These are phyloP conservation scores for Glomus cerebriforme DNA, from an alignment of 192 early-diverging fungal species.

Conservation along the genomic window DNA sequence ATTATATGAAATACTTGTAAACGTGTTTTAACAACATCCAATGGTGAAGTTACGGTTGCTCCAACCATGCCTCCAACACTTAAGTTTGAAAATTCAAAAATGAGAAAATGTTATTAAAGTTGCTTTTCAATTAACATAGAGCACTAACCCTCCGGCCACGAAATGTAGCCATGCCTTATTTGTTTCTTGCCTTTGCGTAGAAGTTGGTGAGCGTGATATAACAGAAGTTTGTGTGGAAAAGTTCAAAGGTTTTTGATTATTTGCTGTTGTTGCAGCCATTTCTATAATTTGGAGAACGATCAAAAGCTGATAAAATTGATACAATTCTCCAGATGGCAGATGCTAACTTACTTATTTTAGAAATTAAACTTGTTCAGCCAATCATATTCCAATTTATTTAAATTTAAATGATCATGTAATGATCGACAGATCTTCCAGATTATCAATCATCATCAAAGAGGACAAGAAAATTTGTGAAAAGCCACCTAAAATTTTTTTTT, in stretches of 20 bases:
- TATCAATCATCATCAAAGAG: too few species aligned
- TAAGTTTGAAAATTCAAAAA: slow-evolving; percentile 12
- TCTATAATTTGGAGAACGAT: too few species aligned
- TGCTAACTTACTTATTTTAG: too few species aligned
- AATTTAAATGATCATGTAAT: too few species aligned
- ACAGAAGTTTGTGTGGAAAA: background rate
- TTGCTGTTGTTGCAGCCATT: too few species aligned
- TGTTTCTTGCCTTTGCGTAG: background rate
- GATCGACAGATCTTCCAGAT: too few species aligned
- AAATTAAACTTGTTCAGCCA: too few species aligned
- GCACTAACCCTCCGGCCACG: slow-evolving; percentile 65
- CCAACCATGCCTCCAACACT: slow-evolving; percentile 78
- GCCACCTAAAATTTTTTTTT: too few species aligned
- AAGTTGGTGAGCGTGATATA: background rate
- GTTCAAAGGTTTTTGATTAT: background rate
- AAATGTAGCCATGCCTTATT: slow-evolving; percentile 55
- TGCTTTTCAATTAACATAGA: background rate
- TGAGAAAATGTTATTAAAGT: background rate
- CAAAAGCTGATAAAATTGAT: too few species aligned
- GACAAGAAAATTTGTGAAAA: too few species aligned
- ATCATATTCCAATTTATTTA: too few species aligned
- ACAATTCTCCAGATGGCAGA: too few species aligned
- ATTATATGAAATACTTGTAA: slow-evolving; percentile 65
- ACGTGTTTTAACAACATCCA: slow-evolving; percentile 94
- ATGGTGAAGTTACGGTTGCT: slow-evolving; percentile 84